Evolutionary conservation across 2,329 filamentous ascomycete genomes (phyloP), one percentile per base, ranked within the genome.

Genomic region (Paracamarosporium sp.): DNA sequence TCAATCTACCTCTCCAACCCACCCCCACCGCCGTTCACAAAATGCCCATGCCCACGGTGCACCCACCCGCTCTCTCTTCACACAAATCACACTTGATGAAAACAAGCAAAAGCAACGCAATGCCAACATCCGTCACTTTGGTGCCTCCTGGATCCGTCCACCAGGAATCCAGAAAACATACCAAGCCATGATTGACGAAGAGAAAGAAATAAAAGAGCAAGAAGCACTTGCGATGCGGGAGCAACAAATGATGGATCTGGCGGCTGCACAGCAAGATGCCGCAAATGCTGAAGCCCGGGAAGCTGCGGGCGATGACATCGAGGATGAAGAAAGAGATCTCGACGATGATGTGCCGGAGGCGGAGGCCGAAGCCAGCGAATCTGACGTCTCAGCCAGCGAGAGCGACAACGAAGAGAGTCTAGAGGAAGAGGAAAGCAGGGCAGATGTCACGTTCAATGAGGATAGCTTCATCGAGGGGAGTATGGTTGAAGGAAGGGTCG

Each of bases 161-260:
- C 93, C 92, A 0, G 95, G 94, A 7, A 85, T 97, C 54, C 76
- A 87, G 56, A 99, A 98, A 82, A 97, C 94, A 1, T 86, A 97
- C 58, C 89, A 96, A 72, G 93, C 96, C 61, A 86, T 93, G 79
- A 89, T 90, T 40, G 95, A 99, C 78, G 95, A 99, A 80, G 88
- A 89, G 64, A 86, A 90, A 11, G 95, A 99, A 80, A 86, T 91
- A 54, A 90, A 94, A 73, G 95, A 99, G 76, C 91, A 93, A 59
- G 86, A 91, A 61, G 88, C 91, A 70, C 86, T 90, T 2, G 80
- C 92, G 74, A 82, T 90, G 22, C 83, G 90, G 28, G 90, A 93
- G 73, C 85, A 87, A 67, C 78, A 89, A 4, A 86, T 89, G 55
- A 84, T 90, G 69, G 92, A 96, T 71, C 83, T 96, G 41, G 90